These are phyloP conservation scores for Zygosaccharomyces siamensis DNA, from an alignment of 805 yeast species.

Conservation along the genomic window DNA sequence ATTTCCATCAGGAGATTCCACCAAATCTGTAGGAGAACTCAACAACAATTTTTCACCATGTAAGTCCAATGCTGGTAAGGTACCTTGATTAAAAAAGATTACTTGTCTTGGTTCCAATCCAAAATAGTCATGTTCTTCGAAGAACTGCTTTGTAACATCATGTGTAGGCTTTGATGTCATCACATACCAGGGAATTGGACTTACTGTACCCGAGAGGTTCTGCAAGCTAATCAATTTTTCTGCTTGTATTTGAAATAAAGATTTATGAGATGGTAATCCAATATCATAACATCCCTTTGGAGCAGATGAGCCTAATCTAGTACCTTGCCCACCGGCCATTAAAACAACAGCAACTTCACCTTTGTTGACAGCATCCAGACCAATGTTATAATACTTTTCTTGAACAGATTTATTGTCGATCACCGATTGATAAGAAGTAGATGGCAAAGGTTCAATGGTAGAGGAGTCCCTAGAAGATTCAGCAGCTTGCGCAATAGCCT, in stretches of 20 bases:
- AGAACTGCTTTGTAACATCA: slow-evolving; percentile 64
- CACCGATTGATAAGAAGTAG: slow-evolving; percentile 48
- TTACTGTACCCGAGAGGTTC: slow-evolving; percentile 24
- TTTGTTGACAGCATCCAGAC: slow-evolving; percentile 60
- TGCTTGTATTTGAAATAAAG: slow-evolving; percentile 89
- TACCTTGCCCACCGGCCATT: slow-evolving; percentile 99
- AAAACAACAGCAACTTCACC: slow-evolving; percentile 83
- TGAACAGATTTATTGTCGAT: slow-evolving; percentile 29
- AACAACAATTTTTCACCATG: slow-evolving; percentile 68
- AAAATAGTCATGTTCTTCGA: slow-evolving; percentile 56
- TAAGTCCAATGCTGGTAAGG: slow-evolving; percentile 77
- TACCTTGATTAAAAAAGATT: slow-evolving; percentile 88
- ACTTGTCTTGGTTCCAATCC: slow-evolving; percentile 62
- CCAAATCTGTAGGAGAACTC: slow-evolving; percentile 49
- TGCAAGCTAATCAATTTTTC: slow-evolving; percentile 71
- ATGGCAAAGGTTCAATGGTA: slow-evolving; percentile 49
- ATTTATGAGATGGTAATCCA: slow-evolving; percentile 75
- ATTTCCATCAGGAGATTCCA: slow-evolving; percentile 95
- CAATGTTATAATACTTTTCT: slow-evolving; percentile 47
- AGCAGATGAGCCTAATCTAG: slow-evolving; percentile 79
- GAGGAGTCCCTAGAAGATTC: slow-evolving; percentile 23
- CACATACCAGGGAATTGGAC: slow-evolving; percentile 71
- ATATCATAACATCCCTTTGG: slow-evolving; percentile 96
- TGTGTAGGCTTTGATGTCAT: slow-evolving; percentile 95
- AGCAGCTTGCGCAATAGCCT: slow-evolving; percentile 42